Conservation (phyloP, 1,284 basidiomycete species). For the Cryptococcus hybrid region DNA sequence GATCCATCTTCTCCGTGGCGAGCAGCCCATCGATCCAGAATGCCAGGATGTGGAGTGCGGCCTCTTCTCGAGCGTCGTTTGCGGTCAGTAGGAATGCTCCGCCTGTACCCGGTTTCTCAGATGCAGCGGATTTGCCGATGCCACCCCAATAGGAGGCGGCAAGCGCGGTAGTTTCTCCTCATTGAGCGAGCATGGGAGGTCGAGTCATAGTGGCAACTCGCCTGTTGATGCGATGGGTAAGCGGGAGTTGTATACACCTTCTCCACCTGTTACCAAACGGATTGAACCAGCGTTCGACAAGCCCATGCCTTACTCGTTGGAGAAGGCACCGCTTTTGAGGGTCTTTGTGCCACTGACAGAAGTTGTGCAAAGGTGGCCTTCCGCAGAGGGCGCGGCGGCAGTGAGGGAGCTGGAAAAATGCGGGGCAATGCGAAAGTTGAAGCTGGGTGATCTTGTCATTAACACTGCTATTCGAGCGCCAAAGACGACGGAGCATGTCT, state of each 20-base stretch:
- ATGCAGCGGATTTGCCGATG: constrained; percentile 20
- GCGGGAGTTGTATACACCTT: constrained; percentile 13
- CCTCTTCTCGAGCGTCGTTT: constrained; percentile 11
- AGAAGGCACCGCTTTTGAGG: constrained; percentile 45
- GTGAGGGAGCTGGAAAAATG: constrained; percentile 47
- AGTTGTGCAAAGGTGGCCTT: constrained; percentile 44
- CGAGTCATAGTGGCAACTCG: constrained; percentile 24
- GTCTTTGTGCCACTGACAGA: constrained; percentile 48
- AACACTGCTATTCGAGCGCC: constrained; percentile 45
- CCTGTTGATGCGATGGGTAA: constrained; percentile 9
- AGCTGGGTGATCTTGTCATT: constrained; percentile 47
- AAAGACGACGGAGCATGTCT: constrained; percentile 38
- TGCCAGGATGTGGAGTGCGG: constrained; percentile 11
- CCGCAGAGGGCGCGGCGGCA: constrained; percentile 40
- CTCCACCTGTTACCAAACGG: constrained; percentile 3
- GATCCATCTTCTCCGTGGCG: constrained; percentile 47
- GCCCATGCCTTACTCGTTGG: constrained; percentile 42
- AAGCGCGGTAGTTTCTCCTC: constrained; percentile 31
- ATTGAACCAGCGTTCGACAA: constrained; percentile 47
- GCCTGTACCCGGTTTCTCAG: constrained; percentile 18
- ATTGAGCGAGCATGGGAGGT: constrained; percentile 25
- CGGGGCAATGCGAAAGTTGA: constrained; percentile 43
- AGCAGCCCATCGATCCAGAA: constrained; percentile 27
- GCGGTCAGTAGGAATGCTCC: constrained; percentile 18
- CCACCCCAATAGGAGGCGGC: constrained; percentile 20